These are phyloP conservation scores for Myxozyma neglecta DNA, from an alignment of 805 yeast species.

Conservation along the genomic window DNA sequence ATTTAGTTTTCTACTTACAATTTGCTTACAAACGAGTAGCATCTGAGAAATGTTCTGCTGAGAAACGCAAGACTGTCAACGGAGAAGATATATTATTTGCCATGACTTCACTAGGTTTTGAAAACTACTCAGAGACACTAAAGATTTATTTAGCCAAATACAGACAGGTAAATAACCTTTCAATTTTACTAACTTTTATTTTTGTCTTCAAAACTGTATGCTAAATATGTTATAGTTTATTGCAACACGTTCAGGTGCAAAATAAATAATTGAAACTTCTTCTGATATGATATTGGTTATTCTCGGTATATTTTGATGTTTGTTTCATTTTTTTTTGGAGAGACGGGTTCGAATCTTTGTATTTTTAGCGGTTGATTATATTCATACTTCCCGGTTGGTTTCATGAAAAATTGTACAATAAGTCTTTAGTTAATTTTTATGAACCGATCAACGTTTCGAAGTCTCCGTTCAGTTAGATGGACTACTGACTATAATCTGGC, in stretches of 20 bases:
- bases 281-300: no score
- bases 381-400: no score
- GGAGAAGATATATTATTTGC: constrained; percentile 69
- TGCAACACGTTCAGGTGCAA: constrained; percentile 13
- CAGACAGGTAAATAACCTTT: constrained; percentile 44
- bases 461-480: no score
- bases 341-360: neutral
- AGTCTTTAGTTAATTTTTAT: no score
- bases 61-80: constrained; percentile 66
- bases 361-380: neutral
- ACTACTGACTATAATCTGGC: no score
- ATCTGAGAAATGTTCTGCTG: constrained; percentile 62
- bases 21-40: constrained; percentile 33
- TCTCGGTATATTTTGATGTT: neutral
- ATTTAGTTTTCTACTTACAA: neutral
- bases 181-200: neutral
- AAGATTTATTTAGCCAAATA: constrained; percentile 69
- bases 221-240: constrained; percentile 8
- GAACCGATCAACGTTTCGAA: no score
- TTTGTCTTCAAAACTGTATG: neutral
- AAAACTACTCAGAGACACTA: constrained; percentile 66
- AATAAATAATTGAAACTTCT: neutral
- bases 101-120: constrained; percentile 65
- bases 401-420: no score
- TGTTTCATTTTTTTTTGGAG: neutral